Evolutionary conservation across 2,329 filamentous ascomycete species (phyloP).

Genomic region (Trichophaea hybrida): DNA sequence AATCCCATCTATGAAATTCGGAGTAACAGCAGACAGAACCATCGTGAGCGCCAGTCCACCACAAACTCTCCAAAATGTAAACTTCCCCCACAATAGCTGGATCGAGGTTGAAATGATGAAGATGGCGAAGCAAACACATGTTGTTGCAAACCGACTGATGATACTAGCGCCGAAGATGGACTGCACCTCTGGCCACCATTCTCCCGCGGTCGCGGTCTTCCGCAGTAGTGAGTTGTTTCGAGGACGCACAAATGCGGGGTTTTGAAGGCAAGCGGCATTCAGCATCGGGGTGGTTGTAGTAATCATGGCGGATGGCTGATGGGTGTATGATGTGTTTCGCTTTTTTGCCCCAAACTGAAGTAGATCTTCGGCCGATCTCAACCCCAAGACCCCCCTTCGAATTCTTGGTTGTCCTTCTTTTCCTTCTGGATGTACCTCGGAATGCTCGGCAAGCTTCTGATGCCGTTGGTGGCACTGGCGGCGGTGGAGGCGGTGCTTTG

Average conservation of each 20-base stretch:
- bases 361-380: not conserved
- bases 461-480: not conserved
- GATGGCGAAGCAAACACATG: not conserved
- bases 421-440: not conserved
- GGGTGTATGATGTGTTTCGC: not conserved
- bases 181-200: not conserved
- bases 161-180: not conserved
- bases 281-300: not conserved
- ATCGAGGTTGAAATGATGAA: not conserved
- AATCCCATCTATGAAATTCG: not conserved
- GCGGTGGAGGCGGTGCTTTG: not conserved
- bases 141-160: not conserved
- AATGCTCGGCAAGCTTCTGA: not conserved
- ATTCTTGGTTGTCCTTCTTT: not conserved
- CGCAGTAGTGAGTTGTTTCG: not conserved
- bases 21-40: not conserved
- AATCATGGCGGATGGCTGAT: not conserved
- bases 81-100: not conserved
- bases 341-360: not conserved
- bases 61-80: not conserved
- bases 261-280: not conserved
- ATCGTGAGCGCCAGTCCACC: not conserved
- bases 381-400: not conserved
- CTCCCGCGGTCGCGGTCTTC: not conserved
- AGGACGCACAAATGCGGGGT: not conserved